Evolutionary conservation across 1,284 basidiomycete genomes (phyloP).

Genomic region (Ganoderma boninense): DNA sequence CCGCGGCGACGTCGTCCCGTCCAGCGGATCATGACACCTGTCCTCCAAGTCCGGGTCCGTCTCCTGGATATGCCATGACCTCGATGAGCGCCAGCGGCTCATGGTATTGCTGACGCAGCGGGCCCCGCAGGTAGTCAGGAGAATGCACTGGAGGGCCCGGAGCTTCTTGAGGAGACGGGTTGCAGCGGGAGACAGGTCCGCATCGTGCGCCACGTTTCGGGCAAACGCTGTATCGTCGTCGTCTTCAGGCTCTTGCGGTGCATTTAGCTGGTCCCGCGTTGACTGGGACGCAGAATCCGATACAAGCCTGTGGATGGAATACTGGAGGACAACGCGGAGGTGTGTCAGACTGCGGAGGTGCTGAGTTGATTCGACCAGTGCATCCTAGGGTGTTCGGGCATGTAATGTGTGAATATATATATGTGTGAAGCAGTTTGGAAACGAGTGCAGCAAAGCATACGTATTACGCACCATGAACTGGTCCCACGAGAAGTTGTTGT

Average conservation of each 20-base stretch:
- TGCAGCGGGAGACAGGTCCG: neutral
- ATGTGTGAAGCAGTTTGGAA: neutral
- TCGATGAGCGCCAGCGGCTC: too few species aligned
- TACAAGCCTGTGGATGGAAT: neutral
- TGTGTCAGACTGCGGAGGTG: neutral
- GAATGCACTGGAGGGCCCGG: neutral
- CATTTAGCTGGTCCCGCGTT: too few species aligned
- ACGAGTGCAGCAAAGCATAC: neutral
- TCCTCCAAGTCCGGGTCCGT: too few species aligned
- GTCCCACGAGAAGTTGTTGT: neutral
- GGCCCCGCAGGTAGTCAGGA: neutral
- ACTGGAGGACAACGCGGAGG: neutral
- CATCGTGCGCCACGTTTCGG: neutral
- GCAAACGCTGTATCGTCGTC: too few species aligned
- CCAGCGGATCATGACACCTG: too few species aligned
- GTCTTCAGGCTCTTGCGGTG: too few species aligned
- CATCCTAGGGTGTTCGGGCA: neutral
- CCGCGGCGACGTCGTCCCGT: too few species aligned
- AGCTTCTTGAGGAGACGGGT: neutral
- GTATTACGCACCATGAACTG: neutral
- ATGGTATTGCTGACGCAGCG: too few species aligned
- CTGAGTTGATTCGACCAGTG: neutral
- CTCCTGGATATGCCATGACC: too few species aligned
- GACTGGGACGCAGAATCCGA: too few species aligned
- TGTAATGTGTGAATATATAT: too few species aligned